Base-by-base conservation (phyloP, 805 yeast species). In the Wickerhamia fluorescens region DNA sequence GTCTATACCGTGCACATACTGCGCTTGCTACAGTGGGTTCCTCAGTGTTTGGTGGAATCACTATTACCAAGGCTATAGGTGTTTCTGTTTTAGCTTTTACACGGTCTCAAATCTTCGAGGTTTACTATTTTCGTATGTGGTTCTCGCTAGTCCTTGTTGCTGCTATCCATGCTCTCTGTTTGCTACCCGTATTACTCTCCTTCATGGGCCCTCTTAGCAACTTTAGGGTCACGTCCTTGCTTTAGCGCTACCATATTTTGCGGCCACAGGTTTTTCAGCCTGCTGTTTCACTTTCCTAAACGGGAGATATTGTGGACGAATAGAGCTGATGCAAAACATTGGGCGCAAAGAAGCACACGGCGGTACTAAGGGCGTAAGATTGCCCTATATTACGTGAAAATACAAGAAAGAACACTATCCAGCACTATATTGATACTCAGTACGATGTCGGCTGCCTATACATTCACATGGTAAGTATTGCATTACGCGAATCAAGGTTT, bases 71-170 rank as follows among this genome's bases (percentile, higher is more conserved):
- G 48, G 56, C 89, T 14, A 77, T 92, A 41, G 98, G 98, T 2
- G 86, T 89, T 1, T 54, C 68, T 15, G 95, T 89, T 7, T 60
- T 89, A 21, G 94, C 94, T 4, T 87, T 88, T 51, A 85, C 97
- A 0, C 63, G 73, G 38, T 84, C 95, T 12, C 77, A 81, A 51
- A 88, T 89, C 17, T 92, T 89, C 53, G 94, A 86, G 41, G 73
- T 89, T 2, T 89, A 85, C 54, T 89, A 92, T 52, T 89, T 89
- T 66, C 62, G 95, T 36, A 88, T 89, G 96, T 89, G 97, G 97
- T 57, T 83, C 8, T 65, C 87, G 1, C 63, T 89, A 35, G 79
- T 89, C 6, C 37, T 81, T 2, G 61, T 83, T 32, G 95, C 95
- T 1, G 75, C 88, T 0, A 40, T 81, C 1, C 96, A 89, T 51